Base-by-base conservation (phyloP, 495 filamentous ascomycete species). In the Lophiostoma macrostomum region DNA sequence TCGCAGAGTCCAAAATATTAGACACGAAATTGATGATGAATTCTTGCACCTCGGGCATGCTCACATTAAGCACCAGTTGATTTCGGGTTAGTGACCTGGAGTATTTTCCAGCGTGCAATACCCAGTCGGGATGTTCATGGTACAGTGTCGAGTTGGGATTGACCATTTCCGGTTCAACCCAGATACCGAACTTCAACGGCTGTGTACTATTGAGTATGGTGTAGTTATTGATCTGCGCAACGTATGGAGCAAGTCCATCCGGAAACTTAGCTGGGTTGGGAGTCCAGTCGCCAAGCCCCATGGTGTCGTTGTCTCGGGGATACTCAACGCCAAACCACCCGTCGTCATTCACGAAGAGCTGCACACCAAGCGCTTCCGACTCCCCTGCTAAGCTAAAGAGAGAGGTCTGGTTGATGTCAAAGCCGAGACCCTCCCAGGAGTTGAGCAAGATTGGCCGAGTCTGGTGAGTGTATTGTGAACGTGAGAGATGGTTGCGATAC, bases 111-210 rank as follows among this genome's bases (percentile, higher is more conserved):
- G 74, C 73, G 42, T 80, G 75, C 29, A 81, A 60, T 1, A 64
- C 74, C 78, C 78, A 81, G 42, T 80, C 74, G 0, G 78, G 78
- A 53, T 81, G 78, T 30, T 71, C 58, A 7, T 68, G 52, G 58
- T 80, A 81, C 4, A 81, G 70, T 31, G 63, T 70, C 3, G 77
- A 80, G 30, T 76, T 71, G 0, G 76, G 76, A 34, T 76, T 80
- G 44, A 81, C 75, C 77, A 81, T 81, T 45, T 81, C 77, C 0
- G 76, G 78, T 57, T 81, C 78, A 3, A 81, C 64, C 77, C 77
- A 81, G 16, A 81, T 68, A 11, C 78, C 78, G 40, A 81, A 80
- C 30, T 69, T 66, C 40, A 81, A 59, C 4, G 71, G 61, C 0
- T 59, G 62, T 0, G 74, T 73, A 0, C 75, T 65, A 39, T 75